Evolutionary conservation across 2,329 filamentous ascomycete species (phyloP).

Genomic region (Geosmithia morbida): DNA sequence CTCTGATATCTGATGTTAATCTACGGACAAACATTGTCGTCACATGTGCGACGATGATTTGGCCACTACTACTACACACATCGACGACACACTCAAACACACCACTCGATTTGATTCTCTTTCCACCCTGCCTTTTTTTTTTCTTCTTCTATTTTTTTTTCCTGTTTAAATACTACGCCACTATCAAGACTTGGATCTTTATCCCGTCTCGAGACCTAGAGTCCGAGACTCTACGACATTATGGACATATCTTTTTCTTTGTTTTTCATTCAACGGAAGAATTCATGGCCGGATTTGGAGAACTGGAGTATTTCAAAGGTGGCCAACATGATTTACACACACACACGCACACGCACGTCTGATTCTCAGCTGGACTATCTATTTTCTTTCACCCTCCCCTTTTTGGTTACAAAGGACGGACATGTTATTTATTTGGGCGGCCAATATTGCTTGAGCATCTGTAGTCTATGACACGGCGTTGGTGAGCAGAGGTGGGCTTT

Average conservation of each 20-base stretch:
- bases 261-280: constrained; percentile 1
- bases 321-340: neutral
- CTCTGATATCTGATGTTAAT: constrained; percentile 8
- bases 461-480: neutral
- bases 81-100: neutral
- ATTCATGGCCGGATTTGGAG: neutral
- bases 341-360: neutral
- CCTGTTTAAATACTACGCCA: neutral
- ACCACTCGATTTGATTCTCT: neutral
- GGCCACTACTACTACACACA: neutral
- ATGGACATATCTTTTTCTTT: neutral
- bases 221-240: neutral
- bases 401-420: neutral
- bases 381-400: neutral
- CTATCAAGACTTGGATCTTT: neutral
- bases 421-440: neutral
- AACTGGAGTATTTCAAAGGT: neutral
- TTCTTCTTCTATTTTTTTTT: neutral
- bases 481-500: neutral
- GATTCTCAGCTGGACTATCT: neutral
- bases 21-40: neutral
- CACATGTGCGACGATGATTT: constrained; percentile 1
- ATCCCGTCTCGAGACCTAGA: neutral
- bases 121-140: neutral
- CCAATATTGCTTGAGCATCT: neutral